A percentile compares a stretch with the other conserved stretches of the same genome.
Evolutionary conservation across 1,284 basidiomycete species (phyloP).

Genomic region (Cutaneotrichosporon cavernicola): DNA sequence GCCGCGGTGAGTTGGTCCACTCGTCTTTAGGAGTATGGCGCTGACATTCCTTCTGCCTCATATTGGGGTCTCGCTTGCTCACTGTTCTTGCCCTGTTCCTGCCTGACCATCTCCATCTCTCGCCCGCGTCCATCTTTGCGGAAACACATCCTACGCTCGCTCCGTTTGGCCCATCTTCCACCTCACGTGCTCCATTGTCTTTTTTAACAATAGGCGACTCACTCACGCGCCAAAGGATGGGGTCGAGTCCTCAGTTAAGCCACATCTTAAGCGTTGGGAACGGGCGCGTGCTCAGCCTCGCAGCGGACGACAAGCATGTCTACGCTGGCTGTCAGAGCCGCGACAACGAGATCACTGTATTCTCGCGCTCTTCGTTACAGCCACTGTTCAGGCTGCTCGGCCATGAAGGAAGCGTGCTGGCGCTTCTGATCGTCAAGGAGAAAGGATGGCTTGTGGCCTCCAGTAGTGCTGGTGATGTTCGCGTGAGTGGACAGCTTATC

Average conservation of each 20-base stretch:
- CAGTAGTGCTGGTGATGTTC: constrained; percentile 66
- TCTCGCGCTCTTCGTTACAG: constrained; percentile 70
- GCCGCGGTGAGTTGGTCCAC: constrained; percentile 6
- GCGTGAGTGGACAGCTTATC: constrained; percentile 56
- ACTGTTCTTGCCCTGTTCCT: background rate
- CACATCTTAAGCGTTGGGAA: constrained; percentile 49
- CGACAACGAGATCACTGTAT: constrained; percentile 68
- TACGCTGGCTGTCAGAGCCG: constrained; percentile 80
- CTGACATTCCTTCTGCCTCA: background rate
- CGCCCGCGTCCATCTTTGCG: background rate
- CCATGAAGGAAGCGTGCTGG: constrained; percentile 81
- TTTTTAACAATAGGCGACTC: constrained; percentile 34
- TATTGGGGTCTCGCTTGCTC: background rate
- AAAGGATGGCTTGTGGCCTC: constrained; percentile 83
- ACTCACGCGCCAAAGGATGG: constrained; percentile 47
- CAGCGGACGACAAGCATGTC: constrained; percentile 68
- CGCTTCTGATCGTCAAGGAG: constrained; percentile 72
- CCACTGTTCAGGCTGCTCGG: constrained; percentile 73
- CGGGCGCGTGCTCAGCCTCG: constrained; percentile 65
- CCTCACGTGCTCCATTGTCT: background rate
- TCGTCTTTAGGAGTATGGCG: background rate
- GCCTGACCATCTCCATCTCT: background rate
- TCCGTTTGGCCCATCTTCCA: too few species aligned
- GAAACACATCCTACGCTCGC: too few species aligned
- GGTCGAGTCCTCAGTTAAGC: constrained; percentile 48